Conservation (phyloP, 139 green algal genomes). For the Picochlorum sp. region DNA sequence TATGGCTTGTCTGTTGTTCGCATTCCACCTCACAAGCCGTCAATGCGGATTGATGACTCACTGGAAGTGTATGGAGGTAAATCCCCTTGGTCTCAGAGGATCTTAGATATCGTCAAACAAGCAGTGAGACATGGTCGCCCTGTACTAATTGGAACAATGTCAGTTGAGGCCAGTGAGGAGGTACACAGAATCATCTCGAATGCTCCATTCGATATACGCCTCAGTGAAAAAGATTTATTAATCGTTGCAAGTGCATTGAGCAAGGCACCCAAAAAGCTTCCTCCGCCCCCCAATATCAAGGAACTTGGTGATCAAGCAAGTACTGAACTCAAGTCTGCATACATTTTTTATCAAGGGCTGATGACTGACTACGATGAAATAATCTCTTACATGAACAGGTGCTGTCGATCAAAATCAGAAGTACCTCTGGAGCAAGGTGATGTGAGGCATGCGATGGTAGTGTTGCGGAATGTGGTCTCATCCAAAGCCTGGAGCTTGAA, state of each 20-base stretch:
- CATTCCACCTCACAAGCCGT: conserved; percentile 74
- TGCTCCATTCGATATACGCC: not conserved
- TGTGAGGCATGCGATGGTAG: not conserved
- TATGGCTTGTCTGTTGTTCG: conserved; percentile 58
- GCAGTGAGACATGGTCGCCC: conserved; percentile 40
- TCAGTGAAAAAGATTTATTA: conserved; percentile 29
- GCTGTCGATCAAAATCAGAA: too few species aligned
- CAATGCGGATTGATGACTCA: conserved; percentile 44
- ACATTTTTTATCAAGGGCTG: too few species aligned
- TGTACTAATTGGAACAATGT: conserved; percentile 83
- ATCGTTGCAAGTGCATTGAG: conserved; percentile 12
- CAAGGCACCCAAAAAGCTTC: too few species aligned
- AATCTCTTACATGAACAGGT: too few species aligned
- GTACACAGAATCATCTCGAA: conserved; percentile 11
- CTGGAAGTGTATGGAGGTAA: conserved; percentile 42
- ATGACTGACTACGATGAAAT: too few species aligned
- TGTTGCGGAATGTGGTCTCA: not conserved
- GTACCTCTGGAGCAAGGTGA: conserved; percentile 57
- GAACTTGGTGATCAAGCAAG: too few species aligned
- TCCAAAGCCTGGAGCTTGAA: not conserved
- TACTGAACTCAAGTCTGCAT: too few species aligned
- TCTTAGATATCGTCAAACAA: conserved; percentile 17
- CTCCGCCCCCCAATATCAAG: too few species aligned
- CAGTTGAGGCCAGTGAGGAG: conserved; percentile 48
- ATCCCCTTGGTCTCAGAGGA: not conserved